Conservation (phyloP, 2,329 filamentous ascomycete genomes). For the Epichloe gansuensis region DNA sequence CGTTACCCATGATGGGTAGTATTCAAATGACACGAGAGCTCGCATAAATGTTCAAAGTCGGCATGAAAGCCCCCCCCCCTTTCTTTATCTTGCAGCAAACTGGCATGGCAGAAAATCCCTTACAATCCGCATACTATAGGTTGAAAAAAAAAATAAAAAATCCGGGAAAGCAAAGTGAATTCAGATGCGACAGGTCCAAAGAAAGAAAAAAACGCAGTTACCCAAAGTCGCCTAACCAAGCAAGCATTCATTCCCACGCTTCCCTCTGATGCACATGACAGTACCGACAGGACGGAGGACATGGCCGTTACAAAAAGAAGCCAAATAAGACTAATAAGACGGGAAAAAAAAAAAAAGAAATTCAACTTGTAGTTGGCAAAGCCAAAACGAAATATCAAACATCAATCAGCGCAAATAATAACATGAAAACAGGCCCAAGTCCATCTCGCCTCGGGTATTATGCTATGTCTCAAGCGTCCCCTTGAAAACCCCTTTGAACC, state of each 20-base stretch:
- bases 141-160: neutral
- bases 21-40: too few relatives aligned
- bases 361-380: neutral
- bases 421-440: slow-evolving; percentile 7
- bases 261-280: slow-evolving; percentile 7
- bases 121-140: neutral
- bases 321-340: neutral
- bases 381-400: neutral
- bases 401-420: neutral
- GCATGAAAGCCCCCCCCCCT: neutral
- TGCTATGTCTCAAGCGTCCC: neutral
- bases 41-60: neutral
- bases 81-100: neutral
- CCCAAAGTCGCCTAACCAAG: slow-evolving; percentile 2
- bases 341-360: neutral
- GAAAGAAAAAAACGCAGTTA: slow-evolving; percentile 1
- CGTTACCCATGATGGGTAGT: too few relatives aligned
- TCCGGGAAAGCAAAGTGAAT: neutral
- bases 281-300: slow-evolving; percentile 4
- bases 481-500: neutral
- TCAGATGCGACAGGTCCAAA: neutral
- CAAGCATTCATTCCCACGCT: slow-evolving; percentile 3
- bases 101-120: too few relatives aligned
- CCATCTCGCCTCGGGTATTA: slow-evolving; percentile 7
- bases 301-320: slow-evolving; percentile 2